These are phyloP conservation scores for Xylaria sp. DNA, from an alignment of 495 filamentous ascomycete species.

Conservation along the genomic window DNA sequence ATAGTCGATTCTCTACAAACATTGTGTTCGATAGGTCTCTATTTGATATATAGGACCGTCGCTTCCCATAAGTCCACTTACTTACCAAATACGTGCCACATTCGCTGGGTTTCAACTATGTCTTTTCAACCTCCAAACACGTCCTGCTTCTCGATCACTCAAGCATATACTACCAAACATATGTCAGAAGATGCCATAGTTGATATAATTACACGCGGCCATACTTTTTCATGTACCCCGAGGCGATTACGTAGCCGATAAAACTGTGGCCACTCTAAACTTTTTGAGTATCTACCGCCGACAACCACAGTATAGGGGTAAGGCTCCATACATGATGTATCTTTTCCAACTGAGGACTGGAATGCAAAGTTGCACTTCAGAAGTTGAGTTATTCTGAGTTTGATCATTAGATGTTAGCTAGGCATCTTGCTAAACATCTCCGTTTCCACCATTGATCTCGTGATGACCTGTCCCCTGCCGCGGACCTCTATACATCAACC, in stretches of 20 bases:
- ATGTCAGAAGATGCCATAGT: background rate
- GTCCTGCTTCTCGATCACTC: background rate
- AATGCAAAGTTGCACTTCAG: background rate
- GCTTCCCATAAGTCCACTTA: background rate
- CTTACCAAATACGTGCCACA: background rate
- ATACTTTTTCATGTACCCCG: no score
- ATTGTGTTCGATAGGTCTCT: background rate
- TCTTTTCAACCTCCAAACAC: background rate
- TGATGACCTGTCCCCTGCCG: background rate
- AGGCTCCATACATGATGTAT: background rate
- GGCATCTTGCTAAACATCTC: background rate
- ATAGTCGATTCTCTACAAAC: background rate
- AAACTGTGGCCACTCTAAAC: background rate
- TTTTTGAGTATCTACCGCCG: background rate
- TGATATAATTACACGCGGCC: background rate
- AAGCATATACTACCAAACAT: background rate
- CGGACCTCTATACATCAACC: background rate
- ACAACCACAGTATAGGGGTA: background rate
- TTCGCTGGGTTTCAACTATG: background rate
- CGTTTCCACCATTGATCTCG: background rate
- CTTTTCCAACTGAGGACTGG: background rate
- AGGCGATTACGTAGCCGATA: background rate
- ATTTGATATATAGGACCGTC: background rate
- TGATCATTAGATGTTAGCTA: background rate
- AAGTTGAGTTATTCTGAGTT: background rate